These are phyloP conservation scores for Termitomyces sp. DNA, from an alignment of 768 basidiomycete genomes.

Conservation along the genomic window DNA sequence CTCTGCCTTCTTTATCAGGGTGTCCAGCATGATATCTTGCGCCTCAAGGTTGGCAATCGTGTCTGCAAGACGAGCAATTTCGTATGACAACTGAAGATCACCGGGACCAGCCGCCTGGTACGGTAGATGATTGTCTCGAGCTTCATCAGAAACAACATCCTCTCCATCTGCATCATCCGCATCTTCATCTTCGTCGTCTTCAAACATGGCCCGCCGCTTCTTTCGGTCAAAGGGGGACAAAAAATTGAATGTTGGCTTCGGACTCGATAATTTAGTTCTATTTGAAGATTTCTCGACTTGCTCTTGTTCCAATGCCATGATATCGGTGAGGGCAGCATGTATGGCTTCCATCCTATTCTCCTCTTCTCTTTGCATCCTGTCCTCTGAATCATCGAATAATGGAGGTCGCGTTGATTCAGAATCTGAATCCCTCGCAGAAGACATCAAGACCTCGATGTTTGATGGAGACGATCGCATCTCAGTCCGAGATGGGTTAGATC, in stretches of 20 bases:
- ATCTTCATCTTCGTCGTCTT: slow-evolving; percentile 39
- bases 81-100: slow-evolving; percentile 82
- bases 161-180: slow-evolving; percentile 42
- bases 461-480: slow-evolving; percentile 31
- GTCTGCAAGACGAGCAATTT: slow-evolving; percentile 73
- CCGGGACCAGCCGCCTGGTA: slow-evolving; percentile 84
- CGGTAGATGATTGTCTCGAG: slow-evolving; percentile 38
- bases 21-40: slow-evolving; percentile 81
- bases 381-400: slow-evolving; percentile 78
- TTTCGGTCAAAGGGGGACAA: slow-evolving; percentile 2
- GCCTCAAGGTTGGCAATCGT: slow-evolving; percentile 73
- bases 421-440: slow-evolving; percentile 48
- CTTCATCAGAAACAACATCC: slow-evolving; percentile 35
- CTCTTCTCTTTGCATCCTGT: slow-evolving; percentile 64
- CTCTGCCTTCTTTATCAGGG: slow-evolving; percentile 91
- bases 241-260: slow-evolving; percentile 3
- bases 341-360: slow-evolving; percentile 92
- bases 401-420: slow-evolving; percentile 61
- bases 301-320: slow-evolving; percentile 81
- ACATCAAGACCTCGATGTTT: slow-evolving; percentile 82
- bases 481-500: slow-evolving; percentile 17
- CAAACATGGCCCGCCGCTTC: slow-evolving; percentile 27
- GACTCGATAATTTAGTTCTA: neutral
- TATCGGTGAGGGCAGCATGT: slow-evolving; percentile 92
- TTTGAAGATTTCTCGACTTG: slow-evolving; percentile 16